Evolutionary conservation across 371 early-diverging fungal genomes (phyloP).

Genomic region (Mortierella sp.): DNA sequence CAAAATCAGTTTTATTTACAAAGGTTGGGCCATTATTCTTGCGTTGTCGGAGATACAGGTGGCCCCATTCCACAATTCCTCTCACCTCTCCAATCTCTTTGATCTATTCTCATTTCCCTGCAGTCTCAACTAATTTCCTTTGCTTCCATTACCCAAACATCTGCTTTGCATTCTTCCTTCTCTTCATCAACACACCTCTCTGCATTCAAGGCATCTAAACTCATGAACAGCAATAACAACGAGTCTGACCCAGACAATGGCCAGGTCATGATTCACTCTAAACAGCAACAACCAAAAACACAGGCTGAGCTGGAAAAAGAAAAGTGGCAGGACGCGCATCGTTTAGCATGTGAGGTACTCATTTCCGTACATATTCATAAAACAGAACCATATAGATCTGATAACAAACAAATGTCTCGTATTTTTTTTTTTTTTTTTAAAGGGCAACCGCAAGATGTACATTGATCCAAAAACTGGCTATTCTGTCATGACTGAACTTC

Average conservation of each 20-base stretch:
- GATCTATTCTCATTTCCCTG: too few relatives aligned
- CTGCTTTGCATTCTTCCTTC: too few relatives aligned
- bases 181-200: neutral
- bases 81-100: too few relatives aligned
- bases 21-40: too few relatives aligned
- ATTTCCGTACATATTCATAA: neutral
- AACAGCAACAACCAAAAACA: slow-evolving; percentile 29
- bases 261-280: slow-evolving; percentile 49
- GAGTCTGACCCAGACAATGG: slow-evolving; percentile 20
- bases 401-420: too few relatives aligned
- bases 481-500: slow-evolving; percentile 64
- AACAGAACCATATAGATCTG: neutral
- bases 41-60: too few relatives aligned
- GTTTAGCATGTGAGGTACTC: slow-evolving; percentile 49
- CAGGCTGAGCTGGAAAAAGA: slow-evolving; percentile 53
- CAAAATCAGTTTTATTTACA: too few relatives aligned
- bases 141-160: too few relatives aligned
- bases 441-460: slow-evolving; percentile 58
- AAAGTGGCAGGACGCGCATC: slow-evolving; percentile 44
- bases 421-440: neutral
- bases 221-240: slow-evolving; percentile 1
- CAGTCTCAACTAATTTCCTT: too few relatives aligned
- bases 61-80: neutral
- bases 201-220: neutral
- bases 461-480: slow-evolving; percentile 71